Conservation (phyloP, 2,329 filamentous ascomycete species). For the Colletotrichum aenigma region DNA sequence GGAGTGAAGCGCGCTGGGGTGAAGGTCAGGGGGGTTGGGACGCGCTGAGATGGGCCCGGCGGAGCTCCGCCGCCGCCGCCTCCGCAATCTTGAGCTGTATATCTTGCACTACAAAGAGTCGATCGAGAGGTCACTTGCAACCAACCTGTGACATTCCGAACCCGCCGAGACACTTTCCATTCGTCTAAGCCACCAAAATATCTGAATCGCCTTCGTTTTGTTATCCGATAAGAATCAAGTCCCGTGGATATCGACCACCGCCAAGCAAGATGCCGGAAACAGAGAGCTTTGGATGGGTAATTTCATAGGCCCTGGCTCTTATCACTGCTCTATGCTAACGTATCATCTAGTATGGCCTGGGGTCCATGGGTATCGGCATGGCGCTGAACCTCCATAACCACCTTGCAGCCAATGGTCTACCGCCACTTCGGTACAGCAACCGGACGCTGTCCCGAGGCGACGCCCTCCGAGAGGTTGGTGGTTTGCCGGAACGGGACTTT, state of each 20-base stretch:
- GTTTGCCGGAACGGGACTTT: constrained; percentile 35
- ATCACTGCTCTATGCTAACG: background rate
- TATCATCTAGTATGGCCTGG: constrained; percentile 33
- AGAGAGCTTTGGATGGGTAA: constrained; percentile 10
- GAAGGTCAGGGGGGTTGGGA: background rate
- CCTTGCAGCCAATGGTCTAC: constrained; percentile 32
- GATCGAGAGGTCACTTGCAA: background rate
- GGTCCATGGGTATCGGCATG: constrained; percentile 49
- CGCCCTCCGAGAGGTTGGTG: constrained; percentile 35
- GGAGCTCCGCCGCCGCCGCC: constrained; percentile 7
- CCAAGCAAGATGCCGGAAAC: background rate
- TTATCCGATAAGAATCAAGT: background rate
- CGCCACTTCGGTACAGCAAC: constrained; percentile 39
- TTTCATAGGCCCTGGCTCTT: background rate
- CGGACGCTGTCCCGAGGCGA: constrained; percentile 42
- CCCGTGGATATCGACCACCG: background rate
- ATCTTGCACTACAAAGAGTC: background rate
- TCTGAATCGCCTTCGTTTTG: background rate
- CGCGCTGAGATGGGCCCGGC: background rate
- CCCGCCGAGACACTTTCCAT: background rate
- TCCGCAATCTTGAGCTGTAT: background rate
- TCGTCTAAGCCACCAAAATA: background rate
- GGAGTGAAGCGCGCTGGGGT: background rate
- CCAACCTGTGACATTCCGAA: background rate
- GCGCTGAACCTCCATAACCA: constrained; percentile 45